Percentiles rank a stretch among this genome's conserved stretches.
Evolutionary conservation across 305 asterid species (phyloP).

Genomic region (Plantago lanceolata): DNA sequence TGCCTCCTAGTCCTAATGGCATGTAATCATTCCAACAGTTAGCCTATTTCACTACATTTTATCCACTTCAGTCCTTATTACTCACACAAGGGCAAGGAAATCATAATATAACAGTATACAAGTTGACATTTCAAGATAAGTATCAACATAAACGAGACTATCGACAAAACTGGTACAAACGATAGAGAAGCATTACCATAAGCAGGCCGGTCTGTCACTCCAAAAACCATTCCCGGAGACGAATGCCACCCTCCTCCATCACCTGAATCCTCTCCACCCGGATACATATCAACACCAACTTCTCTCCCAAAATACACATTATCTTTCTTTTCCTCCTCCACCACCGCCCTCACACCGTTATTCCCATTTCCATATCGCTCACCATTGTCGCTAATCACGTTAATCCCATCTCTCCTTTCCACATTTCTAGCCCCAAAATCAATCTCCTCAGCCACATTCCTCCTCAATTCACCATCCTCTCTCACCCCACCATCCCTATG

Average conservation of each 20-base stretch:
- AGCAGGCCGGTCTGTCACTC: slow-evolving; percentile 80
- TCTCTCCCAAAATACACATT: slow-evolving; percentile 41
- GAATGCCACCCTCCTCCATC: slow-evolving; percentile 54
- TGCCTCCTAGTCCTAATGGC: too few species aligned
- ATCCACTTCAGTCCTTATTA: not conserved
- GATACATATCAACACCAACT: slow-evolving; percentile 31
- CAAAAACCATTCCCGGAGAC: slow-evolving; percentile 53
- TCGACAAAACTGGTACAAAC: not conserved
- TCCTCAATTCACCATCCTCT: slow-evolving; percentile 43
- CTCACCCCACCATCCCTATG: slow-evolving; percentile 41
- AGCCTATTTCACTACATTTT: not conserved
- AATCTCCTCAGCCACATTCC: slow-evolving; percentile 32
- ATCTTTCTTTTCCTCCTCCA: slow-evolving; percentile 44
- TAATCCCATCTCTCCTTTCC: slow-evolving; percentile 26
- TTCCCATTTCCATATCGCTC: slow-evolving; percentile 28
- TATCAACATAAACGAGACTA: slow-evolving; percentile 4
- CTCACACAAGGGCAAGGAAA: not conserved
- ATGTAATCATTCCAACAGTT: not conserved
- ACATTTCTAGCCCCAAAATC: slow-evolving; percentile 29
- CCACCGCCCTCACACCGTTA: slow-evolving; percentile 29
- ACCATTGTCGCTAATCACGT: slow-evolving; percentile 33
- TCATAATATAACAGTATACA: not conserved
- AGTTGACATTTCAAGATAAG: not conserved
- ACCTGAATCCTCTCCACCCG: slow-evolving; percentile 51
- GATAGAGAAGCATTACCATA: slow-evolving; percentile 50